These are phyloP conservation scores for Kitagawia praeruptora DNA, from an alignment of 129 eudicot species.

Conservation along the genomic window DNA sequence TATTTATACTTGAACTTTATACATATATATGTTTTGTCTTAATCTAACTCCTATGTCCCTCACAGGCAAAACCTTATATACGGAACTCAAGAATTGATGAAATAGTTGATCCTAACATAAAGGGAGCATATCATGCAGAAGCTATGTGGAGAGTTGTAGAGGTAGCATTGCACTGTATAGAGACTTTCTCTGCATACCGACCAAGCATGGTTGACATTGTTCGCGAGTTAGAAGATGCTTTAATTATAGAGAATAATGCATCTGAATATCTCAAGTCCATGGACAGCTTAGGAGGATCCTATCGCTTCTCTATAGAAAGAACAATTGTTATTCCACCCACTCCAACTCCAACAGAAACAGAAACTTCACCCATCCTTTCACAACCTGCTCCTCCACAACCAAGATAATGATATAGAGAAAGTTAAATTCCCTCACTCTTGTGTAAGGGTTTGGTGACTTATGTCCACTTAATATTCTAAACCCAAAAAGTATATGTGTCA, in stretches of 20 bases:
- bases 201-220: constrained; percentile 85
- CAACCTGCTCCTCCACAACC: constrained; percentile 80
- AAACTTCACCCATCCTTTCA: constrained; percentile 40
- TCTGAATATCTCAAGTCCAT: constrained; percentile 82
- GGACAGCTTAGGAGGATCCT: constrained; percentile 78
- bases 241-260: constrained; percentile 79
- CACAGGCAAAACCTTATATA: constrained; percentile 73
- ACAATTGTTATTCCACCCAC: constrained; percentile 47
- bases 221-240: constrained; percentile 83
- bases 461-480: neutral
- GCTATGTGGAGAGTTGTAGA: constrained; percentile 94
- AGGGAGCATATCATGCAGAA: constrained; percentile 78
- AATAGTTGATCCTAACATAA: constrained; percentile 72
- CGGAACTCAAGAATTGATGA: constrained; percentile 73
- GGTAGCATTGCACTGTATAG: constrained; percentile 79
- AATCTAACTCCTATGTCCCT: neutral
- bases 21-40: neutral
- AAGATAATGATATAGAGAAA: constrained; percentile 34
- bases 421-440: constrained; percentile 10
- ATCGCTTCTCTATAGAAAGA: constrained; percentile 71
- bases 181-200: constrained; percentile 66
- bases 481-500: neutral
- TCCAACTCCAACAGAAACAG: constrained; percentile 35
- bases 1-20: neutral
- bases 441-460: constrained; percentile 6